phyloP scores from a whole-genome alignment of 2,329 filamentous ascomycete genomes.

The Aureobasidium sp. region DNA sequence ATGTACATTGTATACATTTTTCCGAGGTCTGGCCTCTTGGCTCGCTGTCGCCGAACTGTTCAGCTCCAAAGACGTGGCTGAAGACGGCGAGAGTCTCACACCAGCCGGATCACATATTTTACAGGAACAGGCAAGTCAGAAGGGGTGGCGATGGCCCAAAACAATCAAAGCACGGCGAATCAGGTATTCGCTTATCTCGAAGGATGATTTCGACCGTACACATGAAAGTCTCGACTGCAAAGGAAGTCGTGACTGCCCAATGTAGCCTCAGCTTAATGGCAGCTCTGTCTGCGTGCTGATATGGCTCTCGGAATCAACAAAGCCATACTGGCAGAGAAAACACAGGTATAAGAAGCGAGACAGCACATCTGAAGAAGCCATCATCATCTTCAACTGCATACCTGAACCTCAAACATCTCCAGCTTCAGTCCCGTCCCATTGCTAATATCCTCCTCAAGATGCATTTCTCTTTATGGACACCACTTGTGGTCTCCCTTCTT shows the following conservation, averaged over 20 bases:
- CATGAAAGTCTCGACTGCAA: neutral
- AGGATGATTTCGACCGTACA: neutral
- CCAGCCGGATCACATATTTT: neutral
- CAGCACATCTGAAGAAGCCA: neutral
- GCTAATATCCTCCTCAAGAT: neutral
- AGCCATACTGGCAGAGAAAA: neutral
- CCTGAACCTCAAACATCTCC: neutral
- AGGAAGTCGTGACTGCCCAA: neutral
- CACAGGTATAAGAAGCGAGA: neutral
- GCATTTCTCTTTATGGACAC: neutral
- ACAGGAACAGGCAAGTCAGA: neutral
- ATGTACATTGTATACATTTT: neutral
- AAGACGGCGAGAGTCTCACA: neutral
- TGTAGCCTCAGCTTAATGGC: neutral
- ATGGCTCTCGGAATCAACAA: neutral
- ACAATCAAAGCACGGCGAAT: neutral
- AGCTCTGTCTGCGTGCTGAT: neutral
- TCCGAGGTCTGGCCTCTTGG: neutral
- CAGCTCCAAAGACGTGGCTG: neutral
- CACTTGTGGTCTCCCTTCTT: neutral
- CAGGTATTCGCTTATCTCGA: neutral
- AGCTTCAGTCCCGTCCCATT: neutral
- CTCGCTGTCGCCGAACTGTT: neutral
- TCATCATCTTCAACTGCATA: neutral
- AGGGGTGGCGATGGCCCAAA: neutral